phyloP scores from a whole-genome alignment of 768 basidiomycete genomes.

The Boletus coccyginus region DNA sequence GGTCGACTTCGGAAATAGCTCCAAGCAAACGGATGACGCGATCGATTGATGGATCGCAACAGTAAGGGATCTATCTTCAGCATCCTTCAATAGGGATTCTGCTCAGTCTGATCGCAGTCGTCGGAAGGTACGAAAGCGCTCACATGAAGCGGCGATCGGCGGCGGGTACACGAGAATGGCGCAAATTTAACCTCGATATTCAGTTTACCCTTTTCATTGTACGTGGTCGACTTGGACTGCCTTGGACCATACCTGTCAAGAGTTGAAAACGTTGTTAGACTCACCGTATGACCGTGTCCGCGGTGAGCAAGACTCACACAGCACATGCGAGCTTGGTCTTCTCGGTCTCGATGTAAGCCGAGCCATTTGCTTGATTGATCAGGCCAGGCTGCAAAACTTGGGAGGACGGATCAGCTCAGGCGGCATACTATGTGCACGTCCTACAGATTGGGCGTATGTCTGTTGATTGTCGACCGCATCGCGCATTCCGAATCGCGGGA shows the following conservation, averaged over 20 bases:
- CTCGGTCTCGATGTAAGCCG: slow-evolving; percentile 93
- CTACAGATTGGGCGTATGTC: slow-evolving; percentile 89
- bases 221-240: slow-evolving; percentile 75
- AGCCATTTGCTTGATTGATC: slow-evolving; percentile 92
- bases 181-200: slow-evolving; percentile 97
- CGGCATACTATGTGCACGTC: slow-evolving; percentile 20
- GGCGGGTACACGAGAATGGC: slow-evolving; percentile 79
- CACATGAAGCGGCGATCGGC: slow-evolving; percentile 86
- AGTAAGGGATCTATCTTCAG: slow-evolving; percentile 86
- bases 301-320: slow-evolving; percentile 57
- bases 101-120: background rate
- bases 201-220: slow-evolving; percentile 83
- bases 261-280: slow-evolving; percentile 1
- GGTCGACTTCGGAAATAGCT: slow-evolving; percentile 89
- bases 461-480: slow-evolving; percentile 49
- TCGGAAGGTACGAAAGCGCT: slow-evolving; percentile 27
- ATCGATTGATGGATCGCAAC: slow-evolving; percentile 85
- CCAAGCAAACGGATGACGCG: slow-evolving; percentile 78
- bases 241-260: slow-evolving; percentile 73
- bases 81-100: slow-evolving; percentile 59
- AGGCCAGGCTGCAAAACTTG: slow-evolving; percentile 87
- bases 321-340: slow-evolving; percentile 93
- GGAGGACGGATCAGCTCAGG: slow-evolving; percentile 6
- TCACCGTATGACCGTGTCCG: background rate
- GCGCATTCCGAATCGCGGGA: slow-evolving; percentile 25